Percentiles rank a stretch among this genome's conserved stretches.
Conservation (phyloP, 78 protist genomes). For the Protostelium mycophagum region DNA sequence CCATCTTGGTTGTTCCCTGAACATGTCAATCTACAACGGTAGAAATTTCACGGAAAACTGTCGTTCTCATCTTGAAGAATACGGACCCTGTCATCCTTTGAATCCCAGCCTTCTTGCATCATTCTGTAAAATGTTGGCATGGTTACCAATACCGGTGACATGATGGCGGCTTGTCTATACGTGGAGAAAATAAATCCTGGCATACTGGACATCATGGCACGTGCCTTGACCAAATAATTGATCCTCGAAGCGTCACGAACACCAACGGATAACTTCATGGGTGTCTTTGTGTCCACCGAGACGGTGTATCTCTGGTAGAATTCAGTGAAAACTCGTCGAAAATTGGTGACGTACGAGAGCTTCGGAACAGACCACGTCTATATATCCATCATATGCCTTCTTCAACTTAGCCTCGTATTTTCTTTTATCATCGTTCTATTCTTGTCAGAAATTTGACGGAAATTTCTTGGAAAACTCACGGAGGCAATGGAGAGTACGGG, state of each 20-base stretch:
- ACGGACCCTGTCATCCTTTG: conserved; percentile 7
- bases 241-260: not conserved
- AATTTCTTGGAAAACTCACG: not conserved
- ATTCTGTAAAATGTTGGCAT: conserved; percentile 41
- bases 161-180: conserved; percentile 24
- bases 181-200: conserved; percentile 76
- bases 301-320: conserved; percentile 14
- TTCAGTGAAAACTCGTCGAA: not conserved
- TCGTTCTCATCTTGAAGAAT: not conserved
- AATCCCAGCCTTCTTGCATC: conserved; percentile 5
- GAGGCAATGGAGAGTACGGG: not conserved
- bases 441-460: not conserved
- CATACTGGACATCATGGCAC: conserved; percentile 39
- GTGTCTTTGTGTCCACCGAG: conserved; percentile 41
- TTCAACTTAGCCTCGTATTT: not conserved
- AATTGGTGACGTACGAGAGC: conserved; percentile 27
- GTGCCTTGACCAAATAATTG: conserved; percentile 33
- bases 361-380: conserved; percentile 55
- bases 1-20: not conserved
- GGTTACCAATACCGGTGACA: conserved; percentile 54
- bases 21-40: too few species aligned
- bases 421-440: not conserved
- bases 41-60: too few species aligned
- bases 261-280: conserved; percentile 15
- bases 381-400: conserved; percentile 43